Evolutionary conservation across 768 basidiomycete species (phyloP).

Genomic region (Tylopilus balloui): DNA sequence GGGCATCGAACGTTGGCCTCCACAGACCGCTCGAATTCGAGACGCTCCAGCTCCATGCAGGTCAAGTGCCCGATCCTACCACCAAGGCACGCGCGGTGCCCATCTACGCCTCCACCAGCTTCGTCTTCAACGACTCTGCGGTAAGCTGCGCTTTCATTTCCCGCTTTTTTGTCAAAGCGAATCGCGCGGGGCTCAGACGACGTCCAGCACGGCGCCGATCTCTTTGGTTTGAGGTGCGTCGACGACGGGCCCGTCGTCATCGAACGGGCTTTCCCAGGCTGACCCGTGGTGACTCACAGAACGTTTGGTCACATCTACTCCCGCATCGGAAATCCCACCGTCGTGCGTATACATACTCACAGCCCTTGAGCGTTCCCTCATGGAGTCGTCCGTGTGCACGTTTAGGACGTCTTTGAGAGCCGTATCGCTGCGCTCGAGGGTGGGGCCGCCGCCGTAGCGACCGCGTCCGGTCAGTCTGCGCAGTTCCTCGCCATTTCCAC

Average conservation of each 20-base stretch:
- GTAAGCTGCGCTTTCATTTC: constrained; percentile 22
- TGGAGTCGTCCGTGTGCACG: too few relatives aligned
- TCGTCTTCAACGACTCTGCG: constrained; percentile 52
- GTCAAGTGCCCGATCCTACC: constrained; percentile 46
- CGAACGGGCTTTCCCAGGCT: not conserved
- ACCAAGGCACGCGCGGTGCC: constrained; percentile 61
- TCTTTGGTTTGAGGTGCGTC: constrained; percentile 43
- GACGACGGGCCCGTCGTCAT: too few relatives aligned
- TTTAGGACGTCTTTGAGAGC: constrained; percentile 64
- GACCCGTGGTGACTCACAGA: constrained; percentile 18
- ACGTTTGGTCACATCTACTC: constrained; percentile 49
- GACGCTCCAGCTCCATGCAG: constrained; percentile 61
- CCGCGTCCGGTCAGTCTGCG: constrained; percentile 58
- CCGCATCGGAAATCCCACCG: constrained; percentile 54
- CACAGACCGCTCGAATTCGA: constrained; percentile 49
- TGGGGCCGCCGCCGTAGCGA: constrained; percentile 53
- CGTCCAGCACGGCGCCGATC: constrained; percentile 48
- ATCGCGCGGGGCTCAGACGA: constrained; percentile 4
- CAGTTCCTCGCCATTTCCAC: constrained; percentile 56
- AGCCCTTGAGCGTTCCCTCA: too few relatives aligned
- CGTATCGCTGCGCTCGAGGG: constrained; percentile 63
- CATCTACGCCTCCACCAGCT: constrained; percentile 55
- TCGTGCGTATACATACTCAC: constrained; percentile 35
- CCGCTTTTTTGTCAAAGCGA: not conserved
- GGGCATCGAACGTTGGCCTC: not conserved